Percentiles rank a stretch among this genome's conserved stretches.
phyloP scores from a whole-genome alignment of 257 asterid genomes.

The Capsicum chinense region DNA sequence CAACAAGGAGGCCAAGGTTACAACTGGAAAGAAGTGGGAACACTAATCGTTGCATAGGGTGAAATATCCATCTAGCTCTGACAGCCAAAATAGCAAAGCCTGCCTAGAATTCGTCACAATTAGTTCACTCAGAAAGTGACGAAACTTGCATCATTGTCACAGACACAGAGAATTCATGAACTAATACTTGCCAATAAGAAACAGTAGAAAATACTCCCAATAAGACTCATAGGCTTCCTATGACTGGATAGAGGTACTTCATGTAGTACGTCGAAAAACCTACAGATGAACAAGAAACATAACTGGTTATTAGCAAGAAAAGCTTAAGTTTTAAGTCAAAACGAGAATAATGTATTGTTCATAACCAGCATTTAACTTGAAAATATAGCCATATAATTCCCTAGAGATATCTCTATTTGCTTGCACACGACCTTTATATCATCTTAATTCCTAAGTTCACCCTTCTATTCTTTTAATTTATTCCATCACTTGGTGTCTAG shows the following conservation, averaged over 20 bases:
- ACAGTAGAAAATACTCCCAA: slow-evolving; percentile 83
- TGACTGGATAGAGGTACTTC: slow-evolving; percentile 96
- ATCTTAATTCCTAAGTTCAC: not conserved
- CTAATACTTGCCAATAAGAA: slow-evolving; percentile 75
- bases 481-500: not conserved
- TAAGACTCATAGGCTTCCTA: slow-evolving; percentile 74
- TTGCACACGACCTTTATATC: not conserved
- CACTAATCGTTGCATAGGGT: slow-evolving; percentile 52
- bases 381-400: not conserved
- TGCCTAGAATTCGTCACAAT: slow-evolving; percentile 72
- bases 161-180: slow-evolving; percentile 17
- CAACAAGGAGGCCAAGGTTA: slow-evolving; percentile 71
- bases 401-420: slow-evolving; percentile 3
- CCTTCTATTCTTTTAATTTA: not conserved
- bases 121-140: slow-evolving; percentile 34
- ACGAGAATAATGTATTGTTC: not conserved
- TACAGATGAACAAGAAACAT: slow-evolving; percentile 41
- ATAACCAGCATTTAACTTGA: not conserved
- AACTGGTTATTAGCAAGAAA: slow-evolving; percentile 16
- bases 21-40: slow-evolving; percentile 83
- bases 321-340: not conserved
- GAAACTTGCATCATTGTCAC: slow-evolving; percentile 21
- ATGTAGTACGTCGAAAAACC: slow-evolving; percentile 90
- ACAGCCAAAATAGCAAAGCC: slow-evolving; percentile 91
- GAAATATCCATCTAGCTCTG: slow-evolving; percentile 81